These are phyloP conservation scores for Russula sp. DNA, from an alignment of 768 basidiomycete species.

Conservation along the genomic window DNA sequence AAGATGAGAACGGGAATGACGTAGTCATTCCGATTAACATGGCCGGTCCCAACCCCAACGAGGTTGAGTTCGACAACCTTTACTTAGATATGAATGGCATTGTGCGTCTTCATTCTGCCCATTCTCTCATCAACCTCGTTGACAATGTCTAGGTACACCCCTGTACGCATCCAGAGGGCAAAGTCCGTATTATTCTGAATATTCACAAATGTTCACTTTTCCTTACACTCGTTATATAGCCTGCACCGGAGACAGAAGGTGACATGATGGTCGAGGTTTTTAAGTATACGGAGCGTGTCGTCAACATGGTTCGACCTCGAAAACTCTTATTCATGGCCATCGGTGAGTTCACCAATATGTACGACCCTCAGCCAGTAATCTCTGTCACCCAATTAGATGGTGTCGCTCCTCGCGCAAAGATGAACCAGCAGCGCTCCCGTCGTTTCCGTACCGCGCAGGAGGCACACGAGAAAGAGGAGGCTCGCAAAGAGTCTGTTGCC, in stretches of 20 bases:
- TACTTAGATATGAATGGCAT: constrained; percentile 99
- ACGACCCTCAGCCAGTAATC: neutral
- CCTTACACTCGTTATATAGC: constrained; percentile 37
- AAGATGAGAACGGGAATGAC: constrained; percentile 56
- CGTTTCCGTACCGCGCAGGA: constrained; percentile 95
- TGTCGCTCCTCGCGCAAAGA: constrained; percentile 96
- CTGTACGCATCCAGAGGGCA: constrained; percentile 98
- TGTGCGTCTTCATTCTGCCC: constrained; percentile 40
- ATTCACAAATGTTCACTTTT: neutral
- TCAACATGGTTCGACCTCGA: constrained; percentile 93
- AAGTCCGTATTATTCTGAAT: constrained; percentile 38
- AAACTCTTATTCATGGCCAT: constrained; percentile 98
- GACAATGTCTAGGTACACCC: constrained; percentile 70
- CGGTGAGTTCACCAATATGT: constrained; percentile 43
- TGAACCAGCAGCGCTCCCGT: constrained; percentile 98
- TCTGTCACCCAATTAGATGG: constrained; percentile 53
- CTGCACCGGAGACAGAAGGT: constrained; percentile 94
- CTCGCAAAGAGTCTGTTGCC: constrained; percentile 70
- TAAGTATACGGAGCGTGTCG: constrained; percentile 92
- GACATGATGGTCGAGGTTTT: constrained; percentile 99
- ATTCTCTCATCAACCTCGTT: neutral
- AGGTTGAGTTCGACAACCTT: constrained; percentile 88
- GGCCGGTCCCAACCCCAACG: constrained; percentile 84
- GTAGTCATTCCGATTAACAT: constrained; percentile 76
- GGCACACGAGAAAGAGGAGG: constrained; percentile 88